Evolutionary conservation across 768 basidiomycete species (phyloP), one percentile per base, ranked within the genome.

Genomic region (Xanthoconium stramineum): DNA sequence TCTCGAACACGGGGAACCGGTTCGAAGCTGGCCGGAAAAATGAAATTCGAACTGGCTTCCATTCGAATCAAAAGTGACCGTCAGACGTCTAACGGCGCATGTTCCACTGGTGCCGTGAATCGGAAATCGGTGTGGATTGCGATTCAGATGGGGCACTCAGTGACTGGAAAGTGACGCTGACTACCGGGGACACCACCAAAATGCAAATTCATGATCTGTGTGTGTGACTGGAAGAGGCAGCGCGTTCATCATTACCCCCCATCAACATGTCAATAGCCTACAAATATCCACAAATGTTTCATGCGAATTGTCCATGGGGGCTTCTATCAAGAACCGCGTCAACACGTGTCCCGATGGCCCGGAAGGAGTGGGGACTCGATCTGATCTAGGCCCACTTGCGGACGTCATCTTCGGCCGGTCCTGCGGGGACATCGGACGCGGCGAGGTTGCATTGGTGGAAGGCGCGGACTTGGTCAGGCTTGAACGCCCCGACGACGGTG

Each of bases 401-500:
- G 37, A 83, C 60, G 61, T 84, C 83, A 57, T 76, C 74, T 17
- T 65, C 67, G 19, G 64, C 66, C 7, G 82, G 82, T 9, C 83
- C 83, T 4, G 58, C 60, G 35, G 83, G 83, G 53, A 74, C 75
- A 50, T 75, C 76, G 28, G 76, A 78, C 9, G 78, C 80, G 19
- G 83, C 83, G 24, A 84, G 74, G 66, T 84, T 84, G 69, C 83
- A 84, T 62, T 81, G 80, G 55, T 81, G 80, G 69, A 81, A 81
- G 28, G 75, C 72, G 43, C 81, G 71, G 51, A 80, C 71, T 63
- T 83, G 76, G 54, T 76, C 71, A 19, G 72, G 67, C 52, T 59
- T 70, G 63, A 84, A 84, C 15, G 87, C 83, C 28, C 87, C 88
- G 15, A 88, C 85, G 62, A 88, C 86, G 11, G 78, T 76, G 61